Evolutionary conservation across 352 stramenopile species (phyloP), one percentile per base, ranked within the genome.

Genomic region (Globisporangium orthogonon): DNA sequence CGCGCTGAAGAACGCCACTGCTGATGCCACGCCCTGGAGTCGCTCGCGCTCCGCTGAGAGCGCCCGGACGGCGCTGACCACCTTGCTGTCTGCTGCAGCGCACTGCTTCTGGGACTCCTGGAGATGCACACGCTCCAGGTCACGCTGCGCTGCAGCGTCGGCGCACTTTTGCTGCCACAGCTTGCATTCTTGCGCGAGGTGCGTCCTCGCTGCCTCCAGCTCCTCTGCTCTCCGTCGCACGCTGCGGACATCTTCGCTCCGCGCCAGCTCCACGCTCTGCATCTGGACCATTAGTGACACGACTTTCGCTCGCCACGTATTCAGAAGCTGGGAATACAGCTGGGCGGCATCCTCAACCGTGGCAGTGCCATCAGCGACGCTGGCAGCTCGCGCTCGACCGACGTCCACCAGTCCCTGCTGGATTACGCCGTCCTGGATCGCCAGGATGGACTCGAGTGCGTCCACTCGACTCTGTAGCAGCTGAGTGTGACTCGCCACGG

Each of bases 71-170:
- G 76, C 70, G 7, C 71, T 60, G 1, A 87, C 63, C 0, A 70
- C 61, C 60, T 87, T 91, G 3, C 11, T 39, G 13, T 83, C 67
- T 0, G 76, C 70, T 9, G 59, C 50, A 2, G 62, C 40, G 46
- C 64, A 53, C 14, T 71, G 55, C 6, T 62, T 50, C 49, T 74
- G 60, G 6, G 62, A 46, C 44, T 86, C 56, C 10, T 66, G 61
- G 0, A 52, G 53, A 33, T 64, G 63, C 14, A 83, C 68, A 30
- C 69, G 60, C 44, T 85, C 70, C 48, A 87, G 40, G 56, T 89
- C 73, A 11, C 77, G 74, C 52, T 89, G 77, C n/a, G 82, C 78
- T 43, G 76, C 56, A n/a, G 67, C 64, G 61, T 91, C 82, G 10
- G 51, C 56, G 6, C 58, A 61, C 30, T 76, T 81, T 45, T 89